Base-by-base conservation (phyloP, 2,329 filamentous ascomycete genomes). In the Colletotrichum eremochloae region DNA sequence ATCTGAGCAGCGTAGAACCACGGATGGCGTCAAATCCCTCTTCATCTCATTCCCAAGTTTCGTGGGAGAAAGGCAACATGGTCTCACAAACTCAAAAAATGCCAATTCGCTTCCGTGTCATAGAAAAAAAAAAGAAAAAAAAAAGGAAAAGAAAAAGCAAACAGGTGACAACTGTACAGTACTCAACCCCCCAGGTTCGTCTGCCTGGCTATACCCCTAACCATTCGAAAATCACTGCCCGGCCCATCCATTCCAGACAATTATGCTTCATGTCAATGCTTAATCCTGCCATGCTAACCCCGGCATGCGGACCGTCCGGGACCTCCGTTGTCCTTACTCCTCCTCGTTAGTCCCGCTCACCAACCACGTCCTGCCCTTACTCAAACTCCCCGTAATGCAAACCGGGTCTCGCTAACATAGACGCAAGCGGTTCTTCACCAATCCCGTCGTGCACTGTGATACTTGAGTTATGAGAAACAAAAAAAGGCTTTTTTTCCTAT, bases 401-500 rank as follows among this genome's bases (percentile, higher is more conserved):
- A 57, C n/a, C 7, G n/a, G 14, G 18, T 12, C 8, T 33, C 20
- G 31, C 11, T n/a, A 36, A 46, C n/a, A 58, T 24, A 9, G 24
- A 15, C 24, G 57, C 33, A 42, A 58, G 53, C 36, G 42, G 3
- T 42, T n/a, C 9, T 56, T 15, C 38, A 20, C 20, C 44, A 53
- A 31, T 31, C 14, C 53, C n/a, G 33, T 15, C 18, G n/a, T 63
- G 60, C 56, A 14, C 38, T 64, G 58, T 68, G 46, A 44, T 60
- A 20, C 58, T 46, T 14, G 40, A 36, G 46, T 57, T 18, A 31
- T 72, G 40, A 46, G 48, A 65, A 50, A 72, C 52, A 53, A 57
- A 67, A 53, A 73, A 46, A 72, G 62, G 55, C 46, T 70, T 74
- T 74, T 74, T 74, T 66, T 67, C 66, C 66, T 73, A 73, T 73